Base-by-base conservation (phyloP, 345 rosid species). In the Limnanthes douglasii region DNA sequence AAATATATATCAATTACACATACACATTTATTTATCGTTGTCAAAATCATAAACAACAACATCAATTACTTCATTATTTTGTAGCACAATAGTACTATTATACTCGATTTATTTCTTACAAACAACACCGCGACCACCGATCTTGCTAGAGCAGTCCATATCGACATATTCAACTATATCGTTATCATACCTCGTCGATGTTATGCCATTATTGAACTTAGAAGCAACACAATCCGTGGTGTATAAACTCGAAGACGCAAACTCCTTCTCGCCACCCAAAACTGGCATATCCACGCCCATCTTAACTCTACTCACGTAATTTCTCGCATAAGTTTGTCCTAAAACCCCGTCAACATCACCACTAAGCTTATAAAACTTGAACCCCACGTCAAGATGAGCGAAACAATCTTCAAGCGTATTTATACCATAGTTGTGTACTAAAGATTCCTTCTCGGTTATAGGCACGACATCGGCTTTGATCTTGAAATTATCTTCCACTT, bases 391-490 rank as follows among this genome's bases (percentile, higher is more conserved):
- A 28, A 43, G 18, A 21, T 34, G 39, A 16, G 42, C 48, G 28
- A 46, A 54, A 18, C 41, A 31, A 27, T 41, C 34, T 28, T 43
- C 44, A 8, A 11, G 16, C 0, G 57, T 43, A 2, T n/a, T n/a
- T n/a, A 52, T 19, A 11, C 31, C 37, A 38, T 36, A 43, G 8
- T 37, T 36, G 21, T 51, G 55, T 22, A 56, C 6, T 19, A 17
- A 41, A 13, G 41, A 34, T 10, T 56, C 61, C 21, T 48, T 30
- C 17, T 56, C 19, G 15, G 61, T 56, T 5, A 56, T 36, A 0
- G 61, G 55, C 37, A 56, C 50, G 13, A 48, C 61, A 14, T 22
- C 42, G n/a, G n/a, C n/a, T n/a, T n/a, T n/a, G n/a, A n/a, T 6
- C 35, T 43, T 28, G 37, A 31, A 18, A 56, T 42, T n/a, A n/a